Percentiles rank a stretch among this genome's conserved stretches.
phyloP scores from a whole-genome alignment of 148 eudicot genomes.

The Heliamphora exappendiculata region DNA sequence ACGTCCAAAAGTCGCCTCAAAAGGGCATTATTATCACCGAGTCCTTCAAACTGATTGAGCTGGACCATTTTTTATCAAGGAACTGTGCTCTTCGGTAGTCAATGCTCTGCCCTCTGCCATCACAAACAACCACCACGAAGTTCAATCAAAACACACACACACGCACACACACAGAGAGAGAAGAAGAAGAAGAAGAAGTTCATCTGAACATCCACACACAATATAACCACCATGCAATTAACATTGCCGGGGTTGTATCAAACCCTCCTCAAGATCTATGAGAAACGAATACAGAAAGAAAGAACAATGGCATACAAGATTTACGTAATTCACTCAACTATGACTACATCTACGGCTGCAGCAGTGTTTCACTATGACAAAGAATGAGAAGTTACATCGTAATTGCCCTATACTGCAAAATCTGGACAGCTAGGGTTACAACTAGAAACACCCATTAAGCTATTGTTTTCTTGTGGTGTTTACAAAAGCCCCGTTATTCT shows the following conservation, averaged over 20 bases:
- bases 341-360: too few species aligned
- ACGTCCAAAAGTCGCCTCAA: slow-evolving; percentile 6
- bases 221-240: neutral
- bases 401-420: too few species aligned
- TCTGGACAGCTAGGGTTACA: too few species aligned
- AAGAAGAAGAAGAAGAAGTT: neutral
- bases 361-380: too few species aligned
- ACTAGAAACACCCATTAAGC: neutral
- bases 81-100: slow-evolving; percentile 11
- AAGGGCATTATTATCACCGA: neutral
- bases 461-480: neutral
- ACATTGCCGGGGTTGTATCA: too few species aligned
- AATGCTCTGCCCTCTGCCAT: slow-evolving; percentile 20
- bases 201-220: neutral
- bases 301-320: too few species aligned
- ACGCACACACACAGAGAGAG: too few species aligned
- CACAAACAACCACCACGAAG: slow-evolving; percentile 1
- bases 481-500: neutral
- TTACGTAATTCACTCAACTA: too few species aligned
- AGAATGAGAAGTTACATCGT: too few species aligned
- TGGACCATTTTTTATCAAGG: neutral
- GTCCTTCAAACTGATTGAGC: slow-evolving; percentile 8
- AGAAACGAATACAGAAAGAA: too few species aligned
- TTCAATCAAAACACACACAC: neutral
- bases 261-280: too few species aligned